Conservation (phyloP, 75 land plant species). For the Cupressus sempervirens region DNA sequence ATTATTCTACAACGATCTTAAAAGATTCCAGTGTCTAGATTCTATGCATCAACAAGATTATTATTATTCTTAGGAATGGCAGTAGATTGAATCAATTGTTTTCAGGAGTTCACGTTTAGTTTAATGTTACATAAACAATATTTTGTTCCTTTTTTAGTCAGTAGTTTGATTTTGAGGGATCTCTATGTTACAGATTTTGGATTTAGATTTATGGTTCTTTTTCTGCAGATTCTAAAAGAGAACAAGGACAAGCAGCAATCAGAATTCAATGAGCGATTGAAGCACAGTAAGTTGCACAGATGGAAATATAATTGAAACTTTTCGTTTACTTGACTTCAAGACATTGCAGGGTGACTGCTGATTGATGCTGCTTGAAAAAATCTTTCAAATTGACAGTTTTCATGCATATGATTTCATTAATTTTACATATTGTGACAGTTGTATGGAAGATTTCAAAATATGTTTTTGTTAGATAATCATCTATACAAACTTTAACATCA, state of each 20-base stretch:
- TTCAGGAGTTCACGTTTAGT: neutral
- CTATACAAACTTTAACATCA: neutral
- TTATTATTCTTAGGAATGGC: neutral
- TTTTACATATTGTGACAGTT: neutral
- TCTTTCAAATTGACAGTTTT: neutral
- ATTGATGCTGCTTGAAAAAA: neutral
- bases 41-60: neutral
- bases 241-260: conserved; percentile 84
- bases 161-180: neutral
- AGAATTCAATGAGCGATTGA: conserved; percentile 90
- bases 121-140: neutral
- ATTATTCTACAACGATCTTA: neutral
- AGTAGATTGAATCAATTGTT: neutral
- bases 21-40: neutral
- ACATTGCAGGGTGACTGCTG: too few relatives aligned
- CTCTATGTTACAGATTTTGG: neutral
- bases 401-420: neutral
- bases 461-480: neutral
- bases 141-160: neutral
- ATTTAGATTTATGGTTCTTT: conserved; percentile 1
- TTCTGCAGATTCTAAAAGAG: conserved; percentile 81
- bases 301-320: neutral
- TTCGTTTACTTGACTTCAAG: neutral
- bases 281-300: conserved; percentile 66
- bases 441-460: neutral